Conservation (phyloP, 176 grass and related monocot genomes). For the Eragrostis curvula region DNA sequence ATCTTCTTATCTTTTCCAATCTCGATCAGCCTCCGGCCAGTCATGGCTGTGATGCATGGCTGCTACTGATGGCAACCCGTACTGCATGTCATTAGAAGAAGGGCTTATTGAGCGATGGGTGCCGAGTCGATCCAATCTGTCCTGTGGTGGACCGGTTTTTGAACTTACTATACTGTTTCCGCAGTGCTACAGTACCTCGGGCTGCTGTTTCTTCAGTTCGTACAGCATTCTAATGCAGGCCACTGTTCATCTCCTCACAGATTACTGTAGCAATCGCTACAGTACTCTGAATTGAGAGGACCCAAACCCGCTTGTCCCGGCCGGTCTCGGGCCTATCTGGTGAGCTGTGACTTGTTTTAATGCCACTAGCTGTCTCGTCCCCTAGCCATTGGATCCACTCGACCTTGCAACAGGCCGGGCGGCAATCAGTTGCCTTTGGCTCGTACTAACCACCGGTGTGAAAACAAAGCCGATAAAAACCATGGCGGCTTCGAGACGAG, state of each 20-base stretch:
- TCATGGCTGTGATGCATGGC: neutral
- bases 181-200: too few relatives aligned
- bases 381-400: slow-evolving; percentile 38
- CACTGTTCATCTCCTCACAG: too few relatives aligned
- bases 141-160: slow-evolving; percentile 42
- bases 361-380: slow-evolving; percentile 13
- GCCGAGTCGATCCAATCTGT: neutral
- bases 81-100: neutral
- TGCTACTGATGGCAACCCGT: neutral
- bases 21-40: neutral
- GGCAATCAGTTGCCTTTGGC: slow-evolving; percentile 40
- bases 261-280: too few relatives aligned
- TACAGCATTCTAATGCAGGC: too few relatives aligned
- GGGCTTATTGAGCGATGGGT: neutral
- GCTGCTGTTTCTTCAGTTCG: too few relatives aligned
- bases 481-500: neutral
- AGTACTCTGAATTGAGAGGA: too few relatives aligned
- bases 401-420: neutral
- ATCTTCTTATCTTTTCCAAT: neutral
- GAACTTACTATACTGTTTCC: too few relatives aligned
- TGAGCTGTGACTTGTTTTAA: slow-evolving; percentile 47
- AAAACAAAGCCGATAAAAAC: neutral
- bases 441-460: slow-evolving; percentile 18
- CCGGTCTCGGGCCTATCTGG: slow-evolving; percentile 17
- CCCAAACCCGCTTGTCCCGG: slow-evolving; percentile 26